Conservation (phyloP, 1,139 yeast species). For the Suhomyces bribrorum region DNA sequence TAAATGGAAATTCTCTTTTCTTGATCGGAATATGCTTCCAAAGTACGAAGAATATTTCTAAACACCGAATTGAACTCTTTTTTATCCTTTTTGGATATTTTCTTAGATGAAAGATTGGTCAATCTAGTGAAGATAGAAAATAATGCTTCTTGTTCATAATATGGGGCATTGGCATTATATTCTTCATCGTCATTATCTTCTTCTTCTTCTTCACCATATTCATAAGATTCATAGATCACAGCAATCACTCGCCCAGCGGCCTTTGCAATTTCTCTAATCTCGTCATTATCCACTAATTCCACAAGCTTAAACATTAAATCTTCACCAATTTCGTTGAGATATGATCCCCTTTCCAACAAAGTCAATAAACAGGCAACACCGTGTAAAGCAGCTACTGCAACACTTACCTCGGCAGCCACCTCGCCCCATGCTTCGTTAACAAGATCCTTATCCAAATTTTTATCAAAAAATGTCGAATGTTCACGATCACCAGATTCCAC, state of each 20-base stretch:
- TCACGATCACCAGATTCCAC: constrained; percentile 47
- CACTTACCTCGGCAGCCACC: constrained; percentile 37
- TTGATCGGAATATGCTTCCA: constrained; percentile 45
- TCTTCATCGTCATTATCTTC: constrained; percentile 37
- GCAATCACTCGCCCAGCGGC: constrained; percentile 66
- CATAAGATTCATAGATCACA: constrained; percentile 58
- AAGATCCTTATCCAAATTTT: constrained; percentile 39
- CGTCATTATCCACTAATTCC: constrained; percentile 46
- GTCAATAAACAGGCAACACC: constrained; percentile 52
- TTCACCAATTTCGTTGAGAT: constrained; percentile 44
- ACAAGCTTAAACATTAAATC: constrained; percentile 41
- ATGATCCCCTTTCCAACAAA: constrained; percentile 39
- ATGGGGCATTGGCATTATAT: constrained; percentile 53
- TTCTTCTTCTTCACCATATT: constrained; percentile 38
- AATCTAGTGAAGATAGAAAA: constrained; percentile 46
- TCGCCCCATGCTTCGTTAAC: constrained; percentile 36
- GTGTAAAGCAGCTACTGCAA: constrained; percentile 48
- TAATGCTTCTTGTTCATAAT: constrained; percentile 58
- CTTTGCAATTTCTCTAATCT: constrained; percentile 40
- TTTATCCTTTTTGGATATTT: constrained; percentile 61
- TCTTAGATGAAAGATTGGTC: constrained; percentile 55
- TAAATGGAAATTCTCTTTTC: constrained; percentile 35
- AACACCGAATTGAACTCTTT: constrained; percentile 62
- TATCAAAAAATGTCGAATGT: constrained; percentile 44
- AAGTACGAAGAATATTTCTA: constrained; percentile 58